Evolutionary conservation across 441 rosid species (phyloP), one percentile per base, ranked within the genome.

Genomic region (Eruca vesicaria): DNA sequence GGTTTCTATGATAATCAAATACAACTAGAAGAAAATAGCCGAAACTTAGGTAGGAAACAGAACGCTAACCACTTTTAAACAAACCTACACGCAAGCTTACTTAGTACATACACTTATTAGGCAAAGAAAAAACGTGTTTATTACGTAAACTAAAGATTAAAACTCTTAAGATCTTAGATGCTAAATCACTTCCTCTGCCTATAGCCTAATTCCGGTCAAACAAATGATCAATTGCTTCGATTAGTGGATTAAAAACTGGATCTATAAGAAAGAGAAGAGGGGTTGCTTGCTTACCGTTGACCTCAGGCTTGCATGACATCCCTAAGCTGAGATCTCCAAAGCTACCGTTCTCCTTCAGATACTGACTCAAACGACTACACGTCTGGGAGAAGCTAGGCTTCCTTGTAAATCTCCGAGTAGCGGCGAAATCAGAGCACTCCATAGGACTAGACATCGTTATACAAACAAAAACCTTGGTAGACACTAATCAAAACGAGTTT

Each of bases 241-340:
- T 10, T 36, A 14, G 11, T 36, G 14, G 10, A 36, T 36, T 36
- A 14, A 36, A 2, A 14, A 38, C 4, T 11, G 45, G 45, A 38
- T 38, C 45, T 43, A 19, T 12, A 52, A 29, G 9, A 78, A 19
- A 63, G 4, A 50, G 7, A 20, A 50, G 55, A 45, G 12, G 4
- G 6, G 57, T 52, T 43, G 53, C 35, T 35, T 35, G n/a, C 75
- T 28, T 81, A 82, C 85, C 88, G 21, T 82, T 78, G 1, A 72
- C 56, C 31, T 81, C 85, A 21, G 52, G 77, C 79, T 26, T 73
- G 84, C 86, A 72, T 29, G 88, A 53, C 77, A 88, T 84, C 8
- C 87, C 90, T 45, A 88, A 87, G 63, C 63, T 72, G 7, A 90
- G 93, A 84, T 88, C 94, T 72, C 93, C 93, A 20, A 90, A 84